These are phyloP conservation scores for Annulohypoxylon moriforme DNA, from an alignment of 495 filamentous ascomycete genomes.

Conservation along the genomic window DNA sequence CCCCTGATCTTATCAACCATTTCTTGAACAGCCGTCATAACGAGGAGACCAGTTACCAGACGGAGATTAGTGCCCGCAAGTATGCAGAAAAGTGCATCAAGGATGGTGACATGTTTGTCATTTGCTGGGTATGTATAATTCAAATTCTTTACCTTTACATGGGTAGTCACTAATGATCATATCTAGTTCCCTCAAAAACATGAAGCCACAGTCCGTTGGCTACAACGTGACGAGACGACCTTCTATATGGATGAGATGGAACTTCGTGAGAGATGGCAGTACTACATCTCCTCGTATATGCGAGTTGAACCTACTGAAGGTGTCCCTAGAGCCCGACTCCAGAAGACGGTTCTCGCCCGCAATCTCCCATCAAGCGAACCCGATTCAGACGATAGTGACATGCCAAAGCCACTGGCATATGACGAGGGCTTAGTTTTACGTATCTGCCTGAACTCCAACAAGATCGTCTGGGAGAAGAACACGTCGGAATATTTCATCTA, in stretches of 20 bases:
- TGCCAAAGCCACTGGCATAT: constrained; percentile 67
- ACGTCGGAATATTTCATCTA: constrained; percentile 69
- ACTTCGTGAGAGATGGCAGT: constrained; percentile 77
- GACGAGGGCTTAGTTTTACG: constrained; percentile 80
- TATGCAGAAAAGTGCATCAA: constrained; percentile 87
- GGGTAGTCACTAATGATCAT: constrained; percentile 26
- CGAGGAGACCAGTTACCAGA: constrained; percentile 82
- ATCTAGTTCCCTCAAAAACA: constrained; percentile 65
- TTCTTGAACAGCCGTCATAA: constrained; percentile 84
- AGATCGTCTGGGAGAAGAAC: constrained; percentile 78
- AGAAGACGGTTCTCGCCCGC: constrained; percentile 76
- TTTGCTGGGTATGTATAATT: constrained; percentile 77
- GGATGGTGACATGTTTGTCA: constrained; percentile 88
- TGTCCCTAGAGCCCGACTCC: constrained; percentile 71
- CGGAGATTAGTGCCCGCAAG: constrained; percentile 86
- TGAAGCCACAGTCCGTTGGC: constrained; percentile 73
- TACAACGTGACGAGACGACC: constrained; percentile 84
- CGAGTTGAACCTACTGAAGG: constrained; percentile 92
- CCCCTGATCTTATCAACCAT: constrained; percentile 81
- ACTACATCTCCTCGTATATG: constrained; percentile 92
- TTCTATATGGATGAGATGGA: constrained; percentile 74
- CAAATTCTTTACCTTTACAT: not conserved
- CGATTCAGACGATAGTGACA: constrained; percentile 58
- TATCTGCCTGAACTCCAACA: constrained; percentile 84
- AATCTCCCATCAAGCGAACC: constrained; percentile 70